phyloP scores from a whole-genome alignment of 306 rosid genomes.

The Macrotyloma uniflorum region DNA sequence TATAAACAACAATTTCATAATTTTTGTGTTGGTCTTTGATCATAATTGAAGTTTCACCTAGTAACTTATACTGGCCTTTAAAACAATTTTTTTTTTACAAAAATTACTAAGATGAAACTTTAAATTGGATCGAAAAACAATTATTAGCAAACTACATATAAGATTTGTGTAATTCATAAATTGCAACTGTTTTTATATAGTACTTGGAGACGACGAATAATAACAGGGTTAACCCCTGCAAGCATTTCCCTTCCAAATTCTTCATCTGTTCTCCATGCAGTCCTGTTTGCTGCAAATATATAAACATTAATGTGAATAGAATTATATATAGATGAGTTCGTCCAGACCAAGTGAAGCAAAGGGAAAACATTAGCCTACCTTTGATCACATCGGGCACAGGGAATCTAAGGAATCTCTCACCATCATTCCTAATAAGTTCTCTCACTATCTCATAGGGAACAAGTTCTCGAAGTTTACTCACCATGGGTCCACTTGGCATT shows the following conservation, averaged over 20 bases:
- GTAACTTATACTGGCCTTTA: not conserved
- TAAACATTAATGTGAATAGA: not conserved
- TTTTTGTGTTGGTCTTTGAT: not conserved
- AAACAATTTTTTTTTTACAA: not conserved
- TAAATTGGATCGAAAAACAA: not conserved
- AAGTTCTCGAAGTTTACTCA: constrained; percentile 50
- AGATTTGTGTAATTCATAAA: not conserved
- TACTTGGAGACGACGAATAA: constrained; percentile 74
- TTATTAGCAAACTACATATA: not conserved
- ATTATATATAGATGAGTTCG: not conserved
- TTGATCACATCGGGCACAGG: constrained; percentile 86
- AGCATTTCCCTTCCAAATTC: constrained; percentile 95
- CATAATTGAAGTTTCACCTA: not conserved
- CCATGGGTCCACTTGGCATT: constrained; percentile 58
- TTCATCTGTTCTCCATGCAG: constrained; percentile 94
- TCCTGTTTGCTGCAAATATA: constrained; percentile 54
- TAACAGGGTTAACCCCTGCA: constrained; percentile 95
- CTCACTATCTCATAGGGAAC: constrained; percentile 78
- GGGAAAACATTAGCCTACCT: constrained; percentile 47
- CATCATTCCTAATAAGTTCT: constrained; percentile 82
- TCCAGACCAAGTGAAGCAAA: not conserved
- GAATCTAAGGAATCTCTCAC: constrained; percentile 76
- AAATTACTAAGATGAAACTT: not conserved
- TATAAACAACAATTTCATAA: not conserved
- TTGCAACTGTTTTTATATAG: not conserved